Evolutionary conservation across 768 basidiomycete genomes (phyloP).

Genomic region (Lyophyllum atratum): DNA sequence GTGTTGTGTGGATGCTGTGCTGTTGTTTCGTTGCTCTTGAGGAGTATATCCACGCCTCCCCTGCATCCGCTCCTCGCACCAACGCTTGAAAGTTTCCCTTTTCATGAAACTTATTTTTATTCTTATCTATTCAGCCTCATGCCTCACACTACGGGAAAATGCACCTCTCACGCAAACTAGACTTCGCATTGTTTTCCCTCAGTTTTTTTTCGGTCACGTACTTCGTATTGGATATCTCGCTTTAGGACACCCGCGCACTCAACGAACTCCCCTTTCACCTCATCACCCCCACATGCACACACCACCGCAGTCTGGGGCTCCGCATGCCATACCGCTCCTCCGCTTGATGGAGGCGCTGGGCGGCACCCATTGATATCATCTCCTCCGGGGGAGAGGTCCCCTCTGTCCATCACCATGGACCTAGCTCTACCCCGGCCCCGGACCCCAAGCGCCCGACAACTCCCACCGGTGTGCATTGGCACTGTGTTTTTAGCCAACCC

Average conservation of each 20-base stretch:
- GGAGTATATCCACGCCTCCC: too few relatives aligned
- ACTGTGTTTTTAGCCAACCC: neutral
- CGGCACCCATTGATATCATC: neutral
- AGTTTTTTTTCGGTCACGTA: neutral
- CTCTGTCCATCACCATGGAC: neutral
- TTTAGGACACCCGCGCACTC: slow-evolving; percentile 22
- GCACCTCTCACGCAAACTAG: slow-evolving; percentile 6
- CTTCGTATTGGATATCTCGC: slow-evolving; percentile 17
- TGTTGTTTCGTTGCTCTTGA: neutral
- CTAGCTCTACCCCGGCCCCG: neutral
- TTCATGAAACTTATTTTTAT: neutral
- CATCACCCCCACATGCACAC: neutral
- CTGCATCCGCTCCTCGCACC: neutral
- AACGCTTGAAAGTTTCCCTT: neutral
- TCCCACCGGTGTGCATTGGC: neutral
- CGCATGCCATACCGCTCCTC: neutral
- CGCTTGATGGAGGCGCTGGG: neutral
- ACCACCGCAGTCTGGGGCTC: neutral
- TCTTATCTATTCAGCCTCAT: neutral
- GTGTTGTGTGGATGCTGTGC: neutral
- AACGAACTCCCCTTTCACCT: neutral
- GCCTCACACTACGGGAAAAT: neutral
- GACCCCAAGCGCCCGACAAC: neutral
- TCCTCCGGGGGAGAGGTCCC: neutral
- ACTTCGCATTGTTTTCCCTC: slow-evolving; percentile 1